Base-by-base conservation (phyloP, 345 rosid species). In the Gossypium sturtianum region DNA sequence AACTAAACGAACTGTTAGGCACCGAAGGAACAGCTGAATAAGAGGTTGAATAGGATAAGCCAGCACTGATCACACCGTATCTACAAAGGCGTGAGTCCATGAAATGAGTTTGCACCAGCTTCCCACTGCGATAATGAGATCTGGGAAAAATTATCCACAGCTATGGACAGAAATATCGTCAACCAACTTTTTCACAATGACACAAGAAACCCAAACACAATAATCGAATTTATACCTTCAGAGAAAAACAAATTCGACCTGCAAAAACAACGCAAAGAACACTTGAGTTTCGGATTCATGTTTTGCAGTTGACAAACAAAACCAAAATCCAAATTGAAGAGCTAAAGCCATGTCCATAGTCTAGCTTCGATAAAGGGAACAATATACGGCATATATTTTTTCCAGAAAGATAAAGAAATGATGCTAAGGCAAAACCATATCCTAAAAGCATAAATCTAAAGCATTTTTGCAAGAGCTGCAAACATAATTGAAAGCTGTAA, bases 31-130 rank as follows among this genome's bases (percentile, higher is more conserved):
- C 73, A 34, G 76, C 2, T 16, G 87, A 73, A 78, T 75, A 75
- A 64, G 91, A 70, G 44, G 85, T 73, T 17, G 87, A 76, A 79
- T 83, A 74, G 64, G 89, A 78, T 65, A 85, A 19, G 60, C 81
- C 86, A 0, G 85, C 80, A 74, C 83, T 84, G 76, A 89, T 70
- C 19, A 76, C 76, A 74, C 84, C 48, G 29, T 70, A 79, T 41
- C 82, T 72, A 66, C 82, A 82, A 66, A 84, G 87, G 49, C 66
- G 87, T 1, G 84, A 76, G 23, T 84, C 92, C 90, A 86, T 90
- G 38, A 73, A 77, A 79, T 27, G 77, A 23, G n/a, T 2, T 70
- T 25, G 63, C 84, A 83, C 82, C 75, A 64, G 76, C 76, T 76
- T 63, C 58, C 58, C 74, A 34, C 60, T 16, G 43, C 7, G n/a